phyloP scores from a whole-genome alignment of 2,329 filamentous ascomycete genomes.

The Penicillium sumatraense region DNA sequence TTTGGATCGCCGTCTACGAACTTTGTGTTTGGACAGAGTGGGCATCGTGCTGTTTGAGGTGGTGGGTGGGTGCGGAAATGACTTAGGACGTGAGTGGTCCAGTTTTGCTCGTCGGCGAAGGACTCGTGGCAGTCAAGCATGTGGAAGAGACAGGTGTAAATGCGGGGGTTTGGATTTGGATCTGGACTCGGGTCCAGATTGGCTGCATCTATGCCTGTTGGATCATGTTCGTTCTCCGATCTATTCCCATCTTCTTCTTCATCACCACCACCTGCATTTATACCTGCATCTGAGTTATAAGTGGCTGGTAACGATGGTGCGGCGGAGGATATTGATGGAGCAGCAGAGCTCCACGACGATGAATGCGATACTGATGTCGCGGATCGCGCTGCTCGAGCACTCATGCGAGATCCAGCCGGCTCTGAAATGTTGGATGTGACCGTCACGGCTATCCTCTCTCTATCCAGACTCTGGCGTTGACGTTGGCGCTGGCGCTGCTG shows the following conservation, averaged over 20 bases:
- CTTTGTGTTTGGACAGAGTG: constrained; percentile 42
- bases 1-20: constrained; percentile 25
- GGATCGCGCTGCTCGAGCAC: neutral
- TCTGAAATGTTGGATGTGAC: neutral
- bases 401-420: constrained; percentile 24
- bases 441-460: neutral
- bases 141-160: constrained; percentile 50
- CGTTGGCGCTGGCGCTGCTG: neutral
- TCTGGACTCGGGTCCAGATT: no score
- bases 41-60: constrained; percentile 47
- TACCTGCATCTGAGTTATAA: neutral
- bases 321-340: constrained; percentile 13
- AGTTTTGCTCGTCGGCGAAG: constrained; percentile 43
- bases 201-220: neutral
- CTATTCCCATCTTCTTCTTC: neutral
- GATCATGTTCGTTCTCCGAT: neutral
- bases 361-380: constrained; percentile 21
- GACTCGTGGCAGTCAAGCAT: constrained; percentile 48
- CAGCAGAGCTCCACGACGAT: constrained; percentile 29
- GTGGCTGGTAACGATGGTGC: constrained; percentile 1
- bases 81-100: constrained; percentile 51
- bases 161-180: constrained; percentile 5
- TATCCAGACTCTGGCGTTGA: neutral
- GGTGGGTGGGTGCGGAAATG: constrained; percentile 49
- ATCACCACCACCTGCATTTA: neutral